Conservation (phyloP, 192 early-diverging fungal genomes). For the Coemansia sp. region DNA sequence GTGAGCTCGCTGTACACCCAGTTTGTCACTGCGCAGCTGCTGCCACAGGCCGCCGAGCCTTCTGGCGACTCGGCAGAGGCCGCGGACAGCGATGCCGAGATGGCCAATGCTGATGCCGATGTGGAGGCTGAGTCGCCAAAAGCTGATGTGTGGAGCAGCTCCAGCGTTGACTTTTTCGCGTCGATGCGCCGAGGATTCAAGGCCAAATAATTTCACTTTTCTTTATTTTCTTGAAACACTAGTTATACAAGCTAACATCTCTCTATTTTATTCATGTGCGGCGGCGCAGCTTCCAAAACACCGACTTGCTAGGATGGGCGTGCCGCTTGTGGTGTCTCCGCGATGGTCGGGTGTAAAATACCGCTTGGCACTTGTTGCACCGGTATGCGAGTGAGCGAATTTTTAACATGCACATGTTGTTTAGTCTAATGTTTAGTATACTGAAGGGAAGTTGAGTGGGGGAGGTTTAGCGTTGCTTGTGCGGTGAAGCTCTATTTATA, state of each 20-base stretch:
- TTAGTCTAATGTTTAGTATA: too few relatives aligned
- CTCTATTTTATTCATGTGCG: background rate
- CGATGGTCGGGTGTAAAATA: background rate
- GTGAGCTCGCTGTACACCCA: conserved; percentile 51
- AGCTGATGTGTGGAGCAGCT: background rate
- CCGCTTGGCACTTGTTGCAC: background rate
- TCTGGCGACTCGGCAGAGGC: background rate
- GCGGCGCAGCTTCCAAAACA: background rate
- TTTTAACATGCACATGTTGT: too few relatives aligned
- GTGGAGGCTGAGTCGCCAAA: background rate
- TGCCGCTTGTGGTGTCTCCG: background rate
- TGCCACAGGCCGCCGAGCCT: background rate
- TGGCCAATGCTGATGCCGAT: background rate
- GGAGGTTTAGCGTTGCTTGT: too few relatives aligned
- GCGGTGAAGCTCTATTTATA: too few relatives aligned
- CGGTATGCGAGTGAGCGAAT: background rate
- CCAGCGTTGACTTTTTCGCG: conserved; percentile 4
- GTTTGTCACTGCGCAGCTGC: conserved; percentile 44
- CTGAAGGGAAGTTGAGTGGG: background rate
- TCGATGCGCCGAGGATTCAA: conserved; percentile 9
- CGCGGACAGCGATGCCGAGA: conserved; percentile 5
- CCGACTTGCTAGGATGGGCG: background rate
- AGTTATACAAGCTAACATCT: too few relatives aligned
- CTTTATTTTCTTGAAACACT: background rate
- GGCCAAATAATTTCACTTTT: background rate